Evolutionary conservation across 148 eudicot species (phyloP).

Genomic region (Camellia granthamiana): DNA sequence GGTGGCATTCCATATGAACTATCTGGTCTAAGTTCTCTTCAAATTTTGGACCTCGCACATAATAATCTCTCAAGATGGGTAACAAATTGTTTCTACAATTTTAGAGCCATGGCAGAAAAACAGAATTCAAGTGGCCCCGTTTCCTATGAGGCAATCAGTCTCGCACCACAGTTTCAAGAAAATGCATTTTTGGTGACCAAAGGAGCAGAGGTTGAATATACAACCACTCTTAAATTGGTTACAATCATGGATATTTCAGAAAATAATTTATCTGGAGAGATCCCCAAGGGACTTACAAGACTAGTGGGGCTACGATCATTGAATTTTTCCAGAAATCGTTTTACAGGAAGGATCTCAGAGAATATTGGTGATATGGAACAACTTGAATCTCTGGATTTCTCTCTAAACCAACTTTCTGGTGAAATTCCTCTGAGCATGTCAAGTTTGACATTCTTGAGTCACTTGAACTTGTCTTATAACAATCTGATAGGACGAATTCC

Average conservation of each 20-base stretch:
- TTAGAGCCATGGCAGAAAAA: constrained; percentile 12
- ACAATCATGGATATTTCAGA: neutral
- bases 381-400: too few species aligned
- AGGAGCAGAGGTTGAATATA: too few species aligned
- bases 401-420: too few species aligned
- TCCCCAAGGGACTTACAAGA: neutral
- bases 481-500: neutral
- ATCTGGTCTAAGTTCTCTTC: neutral
- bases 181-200: too few species aligned
- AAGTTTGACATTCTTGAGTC: neutral
- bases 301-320: neutral
- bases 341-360: too few species aligned
- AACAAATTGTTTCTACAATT: neutral
- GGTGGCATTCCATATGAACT: neutral
- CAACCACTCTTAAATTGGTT: too few species aligned
- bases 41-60: neutral
- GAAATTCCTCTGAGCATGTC: too few species aligned
- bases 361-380: too few species aligned
- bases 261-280: neutral
- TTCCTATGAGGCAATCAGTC: neutral
- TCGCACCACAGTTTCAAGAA: too few species aligned
- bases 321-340: too few species aligned
- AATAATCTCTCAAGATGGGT: neutral
- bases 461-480: constrained; percentile 5
- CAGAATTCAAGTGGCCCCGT: neutral